These are phyloP conservation scores for Hemileccinum rubropunctum DNA, from an alignment of 768 basidiomycete species.

Conservation along the genomic window DNA sequence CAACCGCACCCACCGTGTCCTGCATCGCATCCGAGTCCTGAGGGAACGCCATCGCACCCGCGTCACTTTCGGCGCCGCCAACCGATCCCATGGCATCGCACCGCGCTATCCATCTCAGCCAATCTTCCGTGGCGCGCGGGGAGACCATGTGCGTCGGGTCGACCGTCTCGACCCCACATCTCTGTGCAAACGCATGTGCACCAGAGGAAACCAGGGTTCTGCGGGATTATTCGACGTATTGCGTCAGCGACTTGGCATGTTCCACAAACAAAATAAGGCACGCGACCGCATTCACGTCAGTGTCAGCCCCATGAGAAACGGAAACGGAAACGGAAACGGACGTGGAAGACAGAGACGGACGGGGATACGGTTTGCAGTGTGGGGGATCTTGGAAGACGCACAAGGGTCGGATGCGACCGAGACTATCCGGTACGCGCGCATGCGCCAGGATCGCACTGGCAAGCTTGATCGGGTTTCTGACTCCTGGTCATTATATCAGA, in stretches of 20 bases:
- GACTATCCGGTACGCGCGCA: slow-evolving; percentile 41
- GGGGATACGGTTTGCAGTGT: no score
- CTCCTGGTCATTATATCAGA: slow-evolving; percentile 48
- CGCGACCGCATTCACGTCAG: no score
- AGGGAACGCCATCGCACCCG: slow-evolving; percentile 2
- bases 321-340: no score
- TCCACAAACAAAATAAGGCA: no score
- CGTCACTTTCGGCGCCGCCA: not conserved
- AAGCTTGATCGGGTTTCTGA: slow-evolving; percentile 66
- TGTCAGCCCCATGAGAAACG: no score
- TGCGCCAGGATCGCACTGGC: slow-evolving; percentile 59
- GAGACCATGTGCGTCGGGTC: slow-evolving; percentile 47
- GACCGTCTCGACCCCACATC: slow-evolving; percentile 33
- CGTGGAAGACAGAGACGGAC: no score
- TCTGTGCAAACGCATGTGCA: slow-evolving; percentile 53
- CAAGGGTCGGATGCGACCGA: slow-evolving; percentile 73
- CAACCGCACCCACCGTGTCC: slow-evolving; percentile 84
- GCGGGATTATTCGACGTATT: no score
- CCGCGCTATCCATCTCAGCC: slow-evolving; percentile 58
- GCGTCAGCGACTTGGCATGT: no score
- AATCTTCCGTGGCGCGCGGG: slow-evolving; percentile 47
- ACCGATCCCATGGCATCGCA: slow-evolving; percentile 22
- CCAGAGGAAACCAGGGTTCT: slow-evolving; percentile 65
- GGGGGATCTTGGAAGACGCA: slow-evolving; percentile 31
- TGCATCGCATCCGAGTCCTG: slow-evolving; percentile 42